These are phyloP conservation scores for Pichia deserticola DNA, from an alignment of 805 yeast genomes.

Conservation along the genomic window DNA sequence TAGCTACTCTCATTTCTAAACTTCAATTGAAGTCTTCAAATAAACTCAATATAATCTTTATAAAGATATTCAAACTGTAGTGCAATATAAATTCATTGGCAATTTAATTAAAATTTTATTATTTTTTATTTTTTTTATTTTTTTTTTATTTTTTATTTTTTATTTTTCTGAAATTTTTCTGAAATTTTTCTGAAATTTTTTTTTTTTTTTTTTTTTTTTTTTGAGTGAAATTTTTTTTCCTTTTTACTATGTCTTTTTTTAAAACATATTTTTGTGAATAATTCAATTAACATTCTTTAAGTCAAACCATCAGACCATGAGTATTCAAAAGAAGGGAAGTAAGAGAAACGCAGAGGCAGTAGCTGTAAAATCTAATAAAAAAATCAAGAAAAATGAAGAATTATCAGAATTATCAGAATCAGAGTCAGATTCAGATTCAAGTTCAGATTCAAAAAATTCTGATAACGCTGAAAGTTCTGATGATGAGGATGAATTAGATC, in stretches of 20 bases:
- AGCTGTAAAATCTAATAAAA: constrained; percentile 11
- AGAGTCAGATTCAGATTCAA: constrained; percentile 16
- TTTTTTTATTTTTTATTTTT: background rate
- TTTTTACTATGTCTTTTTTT: background rate
- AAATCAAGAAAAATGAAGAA: constrained; percentile 25
- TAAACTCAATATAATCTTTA: too few relatives aligned
- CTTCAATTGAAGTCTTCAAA: background rate
- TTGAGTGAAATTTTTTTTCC: background rate
- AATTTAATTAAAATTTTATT: background rate
- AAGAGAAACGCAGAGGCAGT: constrained; percentile 16
- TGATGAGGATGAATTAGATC: constrained; percentile 28
- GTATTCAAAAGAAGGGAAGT: constrained; percentile 13
- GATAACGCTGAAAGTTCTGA: constrained; percentile 4
- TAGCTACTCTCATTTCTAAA: constrained; percentile 39
- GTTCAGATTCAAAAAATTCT: constrained; percentile 6
- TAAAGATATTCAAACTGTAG: too few relatives aligned
- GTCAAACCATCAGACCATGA: constrained; percentile 8
- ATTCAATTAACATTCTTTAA: too few relatives aligned
- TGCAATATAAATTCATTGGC: too few relatives aligned
- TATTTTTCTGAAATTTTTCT: background rate
- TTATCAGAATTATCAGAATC: background rate
- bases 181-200: too few relatives aligned
- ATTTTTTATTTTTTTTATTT: too few relatives aligned
- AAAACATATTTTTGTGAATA: too few relatives aligned
- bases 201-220: background rate